These are phyloP conservation scores for Elymus sibiricus DNA, from an alignment of 176 grass and related monocot genomes.

Conservation along the genomic window DNA sequence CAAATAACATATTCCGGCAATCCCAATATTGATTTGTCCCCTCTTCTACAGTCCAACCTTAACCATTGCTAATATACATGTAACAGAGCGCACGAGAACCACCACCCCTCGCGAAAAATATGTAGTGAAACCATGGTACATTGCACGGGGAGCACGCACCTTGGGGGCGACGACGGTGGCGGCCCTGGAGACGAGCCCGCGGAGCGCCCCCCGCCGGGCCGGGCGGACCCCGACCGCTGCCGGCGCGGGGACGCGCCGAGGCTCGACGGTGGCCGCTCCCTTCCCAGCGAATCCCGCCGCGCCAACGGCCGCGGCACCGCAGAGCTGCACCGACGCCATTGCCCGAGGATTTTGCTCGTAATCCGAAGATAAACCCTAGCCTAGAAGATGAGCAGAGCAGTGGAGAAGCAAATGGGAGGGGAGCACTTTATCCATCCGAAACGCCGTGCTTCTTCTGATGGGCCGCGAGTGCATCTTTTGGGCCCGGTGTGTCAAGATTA, in stretches of 20 bases:
- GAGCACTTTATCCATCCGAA: constrained; percentile 22
- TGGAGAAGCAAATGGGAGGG: background rate
- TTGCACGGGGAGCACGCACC: constrained; percentile 37
- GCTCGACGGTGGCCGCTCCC: background rate
- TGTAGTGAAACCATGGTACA: background rate
- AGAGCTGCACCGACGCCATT: constrained; percentile 48
- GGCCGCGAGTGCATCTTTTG: background rate
- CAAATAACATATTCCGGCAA: no score
- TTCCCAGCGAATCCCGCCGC: background rate
- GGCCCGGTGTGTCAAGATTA: no score
- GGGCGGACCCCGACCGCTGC: no score
- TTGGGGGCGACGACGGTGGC: constrained; percentile 65
- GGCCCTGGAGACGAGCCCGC: constrained; percentile 47
- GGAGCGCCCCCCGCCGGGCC: background rate
- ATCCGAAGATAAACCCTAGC: constrained; percentile 41
- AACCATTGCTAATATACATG: no score
- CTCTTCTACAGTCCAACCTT: background rate
- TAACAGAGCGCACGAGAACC: background rate
- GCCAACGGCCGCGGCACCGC: background rate
- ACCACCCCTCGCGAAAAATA: background rate
- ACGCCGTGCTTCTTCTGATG: background rate
- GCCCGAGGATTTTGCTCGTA: background rate
- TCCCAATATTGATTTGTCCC: background rate
- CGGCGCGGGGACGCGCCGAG: background rate
- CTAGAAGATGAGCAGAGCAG: background rate